Evolutionary conservation across 148 eudicot genomes (phyloP), one percentile per base, ranked within the genome.

Genomic region (Vaccinium myrtillus): DNA sequence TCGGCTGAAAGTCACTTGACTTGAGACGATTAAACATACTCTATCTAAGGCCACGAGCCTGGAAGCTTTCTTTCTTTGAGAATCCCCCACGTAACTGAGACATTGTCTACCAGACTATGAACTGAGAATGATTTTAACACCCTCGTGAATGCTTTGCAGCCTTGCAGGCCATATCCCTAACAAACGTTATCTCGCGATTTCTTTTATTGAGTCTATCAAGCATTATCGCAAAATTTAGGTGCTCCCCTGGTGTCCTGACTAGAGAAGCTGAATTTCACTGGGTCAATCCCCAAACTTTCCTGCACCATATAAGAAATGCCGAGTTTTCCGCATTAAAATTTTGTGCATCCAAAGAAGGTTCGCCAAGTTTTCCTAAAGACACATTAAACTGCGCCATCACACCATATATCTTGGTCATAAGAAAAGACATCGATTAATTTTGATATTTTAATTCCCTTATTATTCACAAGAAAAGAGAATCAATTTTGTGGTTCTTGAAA

Each of bases 31-130:
- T 30, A 30, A 30, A 81, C 92, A 83, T 93, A 95, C 98, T 83
- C 92, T 92, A 85, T 95, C 98, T 79, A 95, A 89, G 78, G 96
- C 98, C 91, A 91, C 85, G 78, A 95, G 84, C 98, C 98, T 63
- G 94, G 98, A 91, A 95, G 98, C 85, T 87, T 91, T 88, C 94
- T 89, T 82, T 94, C 92, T 91, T 90, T 94, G 61, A 95, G 91
- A 90, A 88, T 90, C 65, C 91, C 96, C 98, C 98, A 95, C 59
- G 89, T 83, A 79, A 92, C 91, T 3, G 98, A 87, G 85, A 94
- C 94, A 85, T 85, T 90, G 86, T 88, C 92, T 79, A 93, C 84
- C 90, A 90, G 83, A 84, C 87, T 30, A 83, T 77, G 81, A 74
- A 75, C 48, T 79, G 90, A 77, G 27, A 84, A 14, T 23, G 89